phyloP scores from a whole-genome alignment of 352 stramenopile genomes.

The Halophytophthora batemanensis region DNA sequence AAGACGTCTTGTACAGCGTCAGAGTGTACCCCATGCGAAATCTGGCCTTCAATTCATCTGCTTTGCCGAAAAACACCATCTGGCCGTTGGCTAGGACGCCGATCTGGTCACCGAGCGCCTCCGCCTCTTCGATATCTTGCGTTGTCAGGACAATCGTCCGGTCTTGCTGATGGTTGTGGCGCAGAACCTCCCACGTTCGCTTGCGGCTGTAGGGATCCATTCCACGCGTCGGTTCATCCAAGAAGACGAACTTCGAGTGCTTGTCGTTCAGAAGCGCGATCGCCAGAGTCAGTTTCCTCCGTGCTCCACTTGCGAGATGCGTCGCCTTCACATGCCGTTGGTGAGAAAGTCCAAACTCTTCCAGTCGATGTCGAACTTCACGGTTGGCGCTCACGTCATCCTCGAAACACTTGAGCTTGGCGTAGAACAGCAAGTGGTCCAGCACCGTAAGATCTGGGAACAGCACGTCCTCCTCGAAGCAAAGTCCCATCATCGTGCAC shows the following conservation, averaged over 20 bases:
- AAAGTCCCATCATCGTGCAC: constrained; percentile 43
- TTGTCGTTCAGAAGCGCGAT: constrained; percentile 73
- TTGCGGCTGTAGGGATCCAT: constrained; percentile 93
- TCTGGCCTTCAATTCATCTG: constrained; percentile 43
- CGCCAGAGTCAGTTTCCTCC: constrained; percentile 81
- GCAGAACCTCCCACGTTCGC: constrained; percentile 84
- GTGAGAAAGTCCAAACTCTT: constrained; percentile 37
- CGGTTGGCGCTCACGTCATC: constrained; percentile 5
- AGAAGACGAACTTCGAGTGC: constrained; percentile 44
- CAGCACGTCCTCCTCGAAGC: constrained; percentile 72
- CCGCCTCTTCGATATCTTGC: constrained; percentile 91
- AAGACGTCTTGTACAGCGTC: constrained; percentile 34
- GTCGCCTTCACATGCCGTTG: constrained; percentile 30
- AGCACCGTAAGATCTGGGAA: constrained; percentile 65
- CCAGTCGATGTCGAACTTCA: constrained; percentile 22
- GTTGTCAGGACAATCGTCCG: constrained; percentile 81
- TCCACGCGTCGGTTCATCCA: constrained; percentile 87
- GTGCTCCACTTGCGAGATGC: constrained; percentile 65
- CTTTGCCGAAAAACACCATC: constrained; percentile 30
- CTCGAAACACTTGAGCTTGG: constrained; percentile 29
- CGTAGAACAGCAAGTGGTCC: constrained; percentile 61
- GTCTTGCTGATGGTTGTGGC: constrained; percentile 27
- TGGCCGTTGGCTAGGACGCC: constrained; percentile 60
- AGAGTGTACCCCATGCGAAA: constrained; percentile 45
- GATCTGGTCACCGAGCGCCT: constrained; percentile 68